These are phyloP conservation scores for Fonsecaea pedrosoi DNA, from an alignment of 2,329 filamentous ascomycete species.

Conservation along the genomic window DNA sequence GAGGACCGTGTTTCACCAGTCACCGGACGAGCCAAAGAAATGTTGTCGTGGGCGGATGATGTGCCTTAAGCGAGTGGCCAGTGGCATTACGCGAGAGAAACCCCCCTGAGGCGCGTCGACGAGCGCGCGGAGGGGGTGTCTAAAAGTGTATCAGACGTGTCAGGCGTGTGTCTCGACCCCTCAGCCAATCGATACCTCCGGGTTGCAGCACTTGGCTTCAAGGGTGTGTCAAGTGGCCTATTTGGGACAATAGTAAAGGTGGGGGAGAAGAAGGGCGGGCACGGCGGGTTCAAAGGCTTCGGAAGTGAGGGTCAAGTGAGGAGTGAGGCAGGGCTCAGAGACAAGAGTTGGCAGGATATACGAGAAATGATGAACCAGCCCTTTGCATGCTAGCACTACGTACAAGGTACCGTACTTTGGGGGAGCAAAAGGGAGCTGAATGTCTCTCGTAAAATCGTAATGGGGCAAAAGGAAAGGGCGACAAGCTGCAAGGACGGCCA, in stretches of 20 bases:
- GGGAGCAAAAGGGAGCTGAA: background rate
- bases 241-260: constrained; percentile 3
- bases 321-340: background rate
- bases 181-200: constrained; percentile 19
- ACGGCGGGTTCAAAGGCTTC: background rate
- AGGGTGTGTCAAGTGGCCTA: constrained; percentile 17
- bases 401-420: constrained; percentile 3
- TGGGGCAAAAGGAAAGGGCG: constrained; percentile 11
- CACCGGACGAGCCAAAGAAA: constrained; percentile 25
- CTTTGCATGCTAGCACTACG: constrained; percentile 4
- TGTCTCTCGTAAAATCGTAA: constrained; percentile 4
- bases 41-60: constrained; percentile 4
- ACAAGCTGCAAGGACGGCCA: constrained; percentile 18
- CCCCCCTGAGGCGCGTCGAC: constrained; percentile 35
- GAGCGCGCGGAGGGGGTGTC: constrained; percentile 4
- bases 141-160: constrained; percentile 37
- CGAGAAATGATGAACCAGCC: background rate
- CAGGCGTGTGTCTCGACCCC: constrained; percentile 33
- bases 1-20: constrained; percentile 33
- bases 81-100: constrained; percentile 20
- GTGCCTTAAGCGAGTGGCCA: constrained; percentile 15
- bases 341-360: background rate
- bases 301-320: background rate
- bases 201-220: constrained; percentile 12
- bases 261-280: constrained; percentile 1